Evolutionary conservation across 2,329 filamentous ascomycete species (phyloP), one percentile per base, ranked within the genome.

Genomic region (Colletotrichum cordylinicola): DNA sequence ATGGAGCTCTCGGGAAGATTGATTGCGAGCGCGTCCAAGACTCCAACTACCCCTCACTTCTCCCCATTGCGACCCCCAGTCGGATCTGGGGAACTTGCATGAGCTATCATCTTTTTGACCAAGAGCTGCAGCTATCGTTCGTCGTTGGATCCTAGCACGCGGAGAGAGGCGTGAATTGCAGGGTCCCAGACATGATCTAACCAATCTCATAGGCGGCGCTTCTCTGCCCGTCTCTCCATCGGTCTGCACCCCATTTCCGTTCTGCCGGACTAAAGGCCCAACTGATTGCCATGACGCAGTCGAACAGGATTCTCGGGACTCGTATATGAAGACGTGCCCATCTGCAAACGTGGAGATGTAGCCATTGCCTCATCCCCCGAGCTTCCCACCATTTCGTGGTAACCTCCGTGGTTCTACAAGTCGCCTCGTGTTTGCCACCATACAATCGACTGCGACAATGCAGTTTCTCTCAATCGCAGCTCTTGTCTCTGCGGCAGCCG

Each of bases 21-120:
- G n/a, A 37, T 55, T 31, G 56, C 37, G 35, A 64, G 21, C 35
- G 24, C 21, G 43, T 61, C 10, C 43, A 52, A 52, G 43, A 52
- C 72, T 43, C 55, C 69, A 75, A 58, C 15, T 73, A 73, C 70
- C 73, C 73, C 69, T 67, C 73, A 70, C 56, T 67, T 58, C 13
- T 16, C 13, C 48, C 37, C 61, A 21, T 64, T 33, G 10, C 21
- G 31, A 33, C 24, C 68, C 68, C 55, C 27, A 39, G 33, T 62
- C 55, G 64, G 35, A 73, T 68, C 64, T 24, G 56, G 62, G 62
- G 62, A 67, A 52, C n/a, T 37, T 37, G 33, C 67, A 43, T 27
- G 35, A 35, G 21, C 18, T 2, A 52, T 21, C 18, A 6, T 9
- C 29, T 61, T 48, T 52, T 67, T 39, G 31, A 24, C 55, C 37